Percentiles rank a stretch among this genome's conserved stretches.
Evolutionary conservation across 768 basidiomycete species (phyloP).

Genomic region (Tremella yokohamensis): DNA sequence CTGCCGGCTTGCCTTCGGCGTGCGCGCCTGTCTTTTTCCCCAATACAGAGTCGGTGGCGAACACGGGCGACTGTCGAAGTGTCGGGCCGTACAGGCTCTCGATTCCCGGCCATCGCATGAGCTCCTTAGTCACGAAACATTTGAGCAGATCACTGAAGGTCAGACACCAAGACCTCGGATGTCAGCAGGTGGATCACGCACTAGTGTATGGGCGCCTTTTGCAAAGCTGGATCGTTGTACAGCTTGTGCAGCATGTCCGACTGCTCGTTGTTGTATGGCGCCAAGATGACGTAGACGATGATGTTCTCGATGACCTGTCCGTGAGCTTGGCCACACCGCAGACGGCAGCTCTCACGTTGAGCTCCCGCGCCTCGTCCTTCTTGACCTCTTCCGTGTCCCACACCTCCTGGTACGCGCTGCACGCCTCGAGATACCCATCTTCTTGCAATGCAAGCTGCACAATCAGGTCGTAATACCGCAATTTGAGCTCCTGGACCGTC

Average conservation of each 20-base stretch:
- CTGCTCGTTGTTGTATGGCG: conserved; percentile 94
- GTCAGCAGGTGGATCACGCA: conserved; percentile 48
- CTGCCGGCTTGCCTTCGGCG: conserved; percentile 40
- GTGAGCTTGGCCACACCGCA: conserved; percentile 46
- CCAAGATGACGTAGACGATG: conserved; percentile 87
- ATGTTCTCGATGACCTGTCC: conserved; percentile 85
- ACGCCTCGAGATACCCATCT: conserved; percentile 82
- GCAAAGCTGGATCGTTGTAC: conserved; percentile 69
- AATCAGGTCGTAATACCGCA: conserved; percentile 94
- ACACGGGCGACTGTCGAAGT: conserved; percentile 74
- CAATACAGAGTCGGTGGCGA: conserved; percentile 56
- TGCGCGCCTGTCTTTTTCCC: conserved; percentile 44
- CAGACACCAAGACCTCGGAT: not conserved
- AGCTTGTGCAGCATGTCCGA: conserved; percentile 92
- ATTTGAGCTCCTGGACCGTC: conserved; percentile 73
- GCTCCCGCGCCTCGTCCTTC: conserved; percentile 60
- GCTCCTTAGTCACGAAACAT: conserved; percentile 84
- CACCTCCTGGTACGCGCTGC: conserved; percentile 91
- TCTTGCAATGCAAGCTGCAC: conserved; percentile 87
- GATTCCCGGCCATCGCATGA: conserved; percentile 97
- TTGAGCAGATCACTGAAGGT: conserved; percentile 76
- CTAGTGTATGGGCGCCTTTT: conserved; percentile 80
- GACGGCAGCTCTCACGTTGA: conserved; percentile 38
- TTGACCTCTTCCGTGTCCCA: conserved; percentile 97
- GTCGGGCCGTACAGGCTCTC: conserved; percentile 80